Evolutionary conservation across 352 stramenopile species (phyloP), one percentile per base, ranked within the genome.

Genomic region (Globisporangium takayamanum): DNA sequence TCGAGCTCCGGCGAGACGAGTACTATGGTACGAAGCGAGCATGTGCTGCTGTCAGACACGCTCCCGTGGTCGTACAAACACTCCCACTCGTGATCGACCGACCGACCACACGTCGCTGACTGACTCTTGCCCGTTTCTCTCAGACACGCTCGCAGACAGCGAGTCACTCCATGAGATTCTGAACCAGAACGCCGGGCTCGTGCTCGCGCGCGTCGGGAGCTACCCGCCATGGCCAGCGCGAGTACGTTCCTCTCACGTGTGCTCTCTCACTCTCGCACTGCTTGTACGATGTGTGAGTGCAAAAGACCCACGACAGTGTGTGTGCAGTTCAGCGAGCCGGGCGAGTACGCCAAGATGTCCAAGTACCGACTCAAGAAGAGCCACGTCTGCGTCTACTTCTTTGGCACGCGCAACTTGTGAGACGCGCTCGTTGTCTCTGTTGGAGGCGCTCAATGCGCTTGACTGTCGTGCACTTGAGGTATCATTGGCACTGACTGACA

Each of bases 361-460:
- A 70, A 76, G 25, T 76, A 92, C 71, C 80, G 84, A 22, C 69
- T 66, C 25, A 92, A 91, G 61, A 88, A 88, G 52, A 80, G 78
- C 10, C 79, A 89, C 61, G 67, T 80, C 1, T 94, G 84, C 33
- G 84, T 94, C 33, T 94, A 92, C 52, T 94, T 94, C 62, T 94
- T 92, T 47, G 84, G 84, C 41, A 89, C 80, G 20, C 76, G 82
- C 25, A 94, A 94, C 68, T 94, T 92, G 84, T 94, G 79, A 67
- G 82, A 86, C 3, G 0, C 46, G 33, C 57, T 12, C 39, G 54
- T 52, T 41, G 4, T 20, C 15, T 36, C 33, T 37, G 44, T 67
- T 26, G 37, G 15, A 44, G 49, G 12, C 7, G 20, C 3, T 33
- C 12, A 5, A 15, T 47, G 16, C 16, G n/a, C 20, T n/a, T n/a